Base-by-base conservation (phyloP, 306 rosid species). In the Sicyos baderoa region DNA sequence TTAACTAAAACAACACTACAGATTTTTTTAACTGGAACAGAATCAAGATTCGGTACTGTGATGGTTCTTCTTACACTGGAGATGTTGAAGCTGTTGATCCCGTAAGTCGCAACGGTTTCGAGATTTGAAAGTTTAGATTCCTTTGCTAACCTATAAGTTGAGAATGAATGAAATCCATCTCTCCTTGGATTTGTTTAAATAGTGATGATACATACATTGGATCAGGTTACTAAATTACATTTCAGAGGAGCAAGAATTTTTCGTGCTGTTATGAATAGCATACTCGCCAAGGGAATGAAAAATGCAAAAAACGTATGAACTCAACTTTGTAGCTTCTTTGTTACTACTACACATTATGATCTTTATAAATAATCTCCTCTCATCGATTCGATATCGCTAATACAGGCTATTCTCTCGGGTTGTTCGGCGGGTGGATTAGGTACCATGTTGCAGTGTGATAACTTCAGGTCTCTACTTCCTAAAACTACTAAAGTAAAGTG, bases 391-490 rank as follows among this genome's bases (percentile, higher is more conserved):
- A 56, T 18, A 16, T 47, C 32, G 35, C 6, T 47, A 18, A 72
- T 68, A 10, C 86, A 90, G 97, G 99, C 96, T 64, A 80, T 93
- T 60, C 89, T 93, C 44, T 90, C 99, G 14, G 99, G 99, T 63
- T 90, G 97, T 77, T 93, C 99, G 11, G 99, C 99, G 54, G 99
- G 99, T 53, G 99, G 96, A 79, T 85, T 93, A 79, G 16, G 96
- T 35, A 78, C 99, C 54, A 80, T 93, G 68, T 80, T 93, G 80
- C 86, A 93, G 37, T 93, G 99, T 76, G 99, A 93, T 84, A 82
- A 77, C 53, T 90, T 93, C 54, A 82, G 78, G 61, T 77, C 91
- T 72, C 76, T 90, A 29, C 52, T 93, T 29, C 96, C 99, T 15
- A 1, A 2, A 0, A 76, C 78, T 16, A 75, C 93, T 49, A 86